A percentile compares a stretch with the other conserved stretches of the same genome.
These are phyloP conservation scores for Dactylellina parvicollis DNA, from an alignment of 2,329 filamentous ascomycete genomes.

Conservation along the genomic window DNA sequence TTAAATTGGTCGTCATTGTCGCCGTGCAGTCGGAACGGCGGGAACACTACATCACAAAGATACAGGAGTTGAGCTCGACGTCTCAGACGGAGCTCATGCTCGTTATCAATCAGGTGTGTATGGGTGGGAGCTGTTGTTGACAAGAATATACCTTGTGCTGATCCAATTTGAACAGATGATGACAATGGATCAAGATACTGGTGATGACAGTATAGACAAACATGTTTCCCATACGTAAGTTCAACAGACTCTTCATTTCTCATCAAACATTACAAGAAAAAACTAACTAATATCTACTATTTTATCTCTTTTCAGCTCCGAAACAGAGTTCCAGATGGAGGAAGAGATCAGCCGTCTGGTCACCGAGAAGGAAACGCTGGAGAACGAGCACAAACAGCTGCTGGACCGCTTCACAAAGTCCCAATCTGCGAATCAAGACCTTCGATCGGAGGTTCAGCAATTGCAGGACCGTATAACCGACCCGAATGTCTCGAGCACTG, in stretches of 20 bases:
- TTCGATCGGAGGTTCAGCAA: slow-evolving; percentile 41
- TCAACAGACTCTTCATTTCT: neutral
- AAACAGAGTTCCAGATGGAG: slow-evolving; percentile 58
- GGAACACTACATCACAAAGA: slow-evolving; percentile 57
- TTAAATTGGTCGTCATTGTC: slow-evolving; percentile 58
- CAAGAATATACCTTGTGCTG: neutral
- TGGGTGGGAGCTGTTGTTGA: neutral
- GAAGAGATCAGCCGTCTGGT: slow-evolving; percentile 58
- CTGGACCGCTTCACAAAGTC: slow-evolving; percentile 55
- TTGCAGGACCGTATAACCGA: slow-evolving; percentile 55
- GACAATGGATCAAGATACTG: slow-evolving; percentile 50
- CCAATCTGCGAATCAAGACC: slow-evolving; percentile 40
- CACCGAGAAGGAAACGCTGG: slow-evolving; percentile 57
- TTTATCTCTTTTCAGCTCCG: slow-evolving; percentile 36
- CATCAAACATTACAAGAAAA: neutral
- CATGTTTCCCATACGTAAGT: slow-evolving; percentile 30
- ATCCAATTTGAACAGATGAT: slow-evolving; percentile 56
- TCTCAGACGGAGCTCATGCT: slow-evolving; percentile 59
- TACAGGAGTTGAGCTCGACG: slow-evolving; percentile 56
- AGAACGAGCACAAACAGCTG: slow-evolving; percentile 56
- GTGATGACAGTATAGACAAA: slow-evolving; percentile 38
- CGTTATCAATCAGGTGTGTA: slow-evolving; percentile 57
- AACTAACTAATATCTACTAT: neutral
- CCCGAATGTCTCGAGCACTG: slow-evolving; percentile 45
- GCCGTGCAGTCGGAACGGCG: slow-evolving; percentile 58